Evolutionary conservation across 1,284 basidiomycete genomes (phyloP).

Genomic region (Anthracocystis setariae): DNA sequence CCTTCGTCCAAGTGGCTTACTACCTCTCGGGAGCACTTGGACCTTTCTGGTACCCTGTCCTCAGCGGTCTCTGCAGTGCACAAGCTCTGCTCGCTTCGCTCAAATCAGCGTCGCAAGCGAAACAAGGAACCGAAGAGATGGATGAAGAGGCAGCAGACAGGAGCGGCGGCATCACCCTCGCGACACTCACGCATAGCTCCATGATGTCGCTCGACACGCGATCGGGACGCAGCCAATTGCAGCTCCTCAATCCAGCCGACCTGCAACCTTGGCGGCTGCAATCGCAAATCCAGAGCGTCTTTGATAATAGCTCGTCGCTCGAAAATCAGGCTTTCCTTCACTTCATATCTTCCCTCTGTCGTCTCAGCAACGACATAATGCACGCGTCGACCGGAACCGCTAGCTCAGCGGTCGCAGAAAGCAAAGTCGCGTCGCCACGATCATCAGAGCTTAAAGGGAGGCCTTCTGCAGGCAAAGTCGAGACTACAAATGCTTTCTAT

Average conservation of each 20-base stretch:
- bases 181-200: constrained; percentile 39
- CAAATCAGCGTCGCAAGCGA: constrained; percentile 2
- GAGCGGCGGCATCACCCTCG: constrained; percentile 30
- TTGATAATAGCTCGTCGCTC: constrained; percentile 73
- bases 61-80: constrained; percentile 72
- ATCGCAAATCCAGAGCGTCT: constrained; percentile 51
- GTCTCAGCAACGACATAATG: constrained; percentile 73
- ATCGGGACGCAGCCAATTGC: constrained; percentile 38
- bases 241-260: constrained; percentile 35
- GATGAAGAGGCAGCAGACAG: constrained; percentile 12
- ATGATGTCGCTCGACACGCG: constrained; percentile 37
- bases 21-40: constrained; percentile 86
- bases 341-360: constrained; percentile 84
- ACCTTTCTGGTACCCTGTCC: constrained; percentile 87
- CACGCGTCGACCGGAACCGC: constrained; percentile 10
- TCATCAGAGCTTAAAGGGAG: constrained; percentile 13
- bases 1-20: constrained; percentile 80
- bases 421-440: constrained; percentile 15
- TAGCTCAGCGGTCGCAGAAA: constrained; percentile 2
- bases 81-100: constrained; percentile 29
- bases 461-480: constrained; percentile 1
- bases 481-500: constrained; percentile 70
- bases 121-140: background rate
- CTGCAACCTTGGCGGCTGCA: constrained; percentile 30
- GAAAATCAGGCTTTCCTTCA: constrained; percentile 83